These are phyloP conservation scores for Gastrolobium bilobum DNA, from an alignment of 306 rosid genomes.

Conservation along the genomic window DNA sequence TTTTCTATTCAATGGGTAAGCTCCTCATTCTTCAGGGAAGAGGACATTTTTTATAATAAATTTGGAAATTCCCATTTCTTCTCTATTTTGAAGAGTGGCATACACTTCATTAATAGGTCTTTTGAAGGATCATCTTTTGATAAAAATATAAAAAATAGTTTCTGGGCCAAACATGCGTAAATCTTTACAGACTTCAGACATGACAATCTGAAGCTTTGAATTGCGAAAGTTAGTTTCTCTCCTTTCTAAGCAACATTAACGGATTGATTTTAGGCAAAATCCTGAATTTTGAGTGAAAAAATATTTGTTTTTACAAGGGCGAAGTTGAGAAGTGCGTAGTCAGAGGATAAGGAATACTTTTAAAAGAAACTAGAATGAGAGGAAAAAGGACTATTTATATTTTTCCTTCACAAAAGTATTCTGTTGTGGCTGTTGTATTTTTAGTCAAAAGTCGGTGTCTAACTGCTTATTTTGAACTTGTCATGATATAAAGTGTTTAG, in stretches of 20 bases:
- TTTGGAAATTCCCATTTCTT: constrained; percentile 12
- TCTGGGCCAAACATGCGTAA: neutral
- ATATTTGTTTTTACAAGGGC: neutral
- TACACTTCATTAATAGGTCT: constrained; percentile 2
- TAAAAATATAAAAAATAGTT: neutral
- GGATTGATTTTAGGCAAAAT: constrained; percentile 2
- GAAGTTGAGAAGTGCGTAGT: constrained; percentile 8
- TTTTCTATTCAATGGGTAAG: neutral
- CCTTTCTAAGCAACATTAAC: constrained; percentile 5
- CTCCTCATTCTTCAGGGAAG: constrained; percentile 1
- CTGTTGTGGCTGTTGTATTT: neutral
- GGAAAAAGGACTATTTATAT: constrained; percentile 1
- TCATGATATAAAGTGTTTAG: constrained; percentile 19
- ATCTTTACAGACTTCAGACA: constrained; percentile 7
- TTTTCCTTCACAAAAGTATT: constrained; percentile 19
- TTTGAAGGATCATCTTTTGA: neutral
- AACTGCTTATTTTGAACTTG: constrained; percentile 29
- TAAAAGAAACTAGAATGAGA: neutral
- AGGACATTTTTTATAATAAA: neutral
- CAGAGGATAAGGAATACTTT: constrained; percentile 1
- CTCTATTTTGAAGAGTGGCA: constrained; percentile 27
- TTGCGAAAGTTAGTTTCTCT: constrained; percentile 8
- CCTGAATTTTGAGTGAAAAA: neutral
- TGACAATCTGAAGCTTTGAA: constrained; percentile 15
- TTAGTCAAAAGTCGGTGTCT: constrained; percentile 3